Base-by-base conservation (phyloP, 768 basidiomycete genomes). In the Sistotremastrum niveocremeum region DNA sequence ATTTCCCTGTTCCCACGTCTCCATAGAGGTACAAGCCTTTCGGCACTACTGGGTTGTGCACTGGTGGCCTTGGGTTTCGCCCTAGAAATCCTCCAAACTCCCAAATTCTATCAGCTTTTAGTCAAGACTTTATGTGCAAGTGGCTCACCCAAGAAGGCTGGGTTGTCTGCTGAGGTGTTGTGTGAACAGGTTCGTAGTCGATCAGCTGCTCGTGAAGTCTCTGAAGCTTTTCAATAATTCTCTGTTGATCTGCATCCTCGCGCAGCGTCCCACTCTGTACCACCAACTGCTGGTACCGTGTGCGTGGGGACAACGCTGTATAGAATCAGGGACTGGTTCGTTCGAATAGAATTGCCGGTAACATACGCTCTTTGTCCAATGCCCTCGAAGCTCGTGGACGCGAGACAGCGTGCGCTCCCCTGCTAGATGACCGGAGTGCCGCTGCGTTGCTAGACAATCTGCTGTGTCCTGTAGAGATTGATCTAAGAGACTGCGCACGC, bases 1-100 rank as follows among this genome's bases (percentile, higher is more conserved):
- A 85, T 69, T 98, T 97, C 9, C 95, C 94, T 6, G 94, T 95
- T 2, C 94, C 94, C 49, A 99, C 95, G 54, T 90, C 86, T 33
- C 94, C 95, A 59, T 86, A 90, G 12, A 99, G 80, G 65, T 99
- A 98, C 32, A 98, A 71, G 7, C 94, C 89, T 55, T 84, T 84
- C 3, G 89, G 90, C 1, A 75, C 73, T 41, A 20, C 20, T 20
- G 20, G 20, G 20, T 20, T 20, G 20, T 20, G 20, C 20, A 20
- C 20, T 20, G 20, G 20, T 20, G 20, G 20, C 20, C 20, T 20
- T 20, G 20, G 20, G 20, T 20, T 20, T 20, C 20, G 20, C 20
- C 20, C 20, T 20, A 20, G 20, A 20, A 20, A 20, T 20, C 20
- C 20, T 20, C 20, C 20, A 20, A 20, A 20, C 20, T 20, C 20